Percentiles rank a stretch among this genome's conserved stretches.
Evolutionary conservation across 2,329 filamentous ascomycete genomes (phyloP).

Genomic region (Raffaelea deltoideospora): DNA sequence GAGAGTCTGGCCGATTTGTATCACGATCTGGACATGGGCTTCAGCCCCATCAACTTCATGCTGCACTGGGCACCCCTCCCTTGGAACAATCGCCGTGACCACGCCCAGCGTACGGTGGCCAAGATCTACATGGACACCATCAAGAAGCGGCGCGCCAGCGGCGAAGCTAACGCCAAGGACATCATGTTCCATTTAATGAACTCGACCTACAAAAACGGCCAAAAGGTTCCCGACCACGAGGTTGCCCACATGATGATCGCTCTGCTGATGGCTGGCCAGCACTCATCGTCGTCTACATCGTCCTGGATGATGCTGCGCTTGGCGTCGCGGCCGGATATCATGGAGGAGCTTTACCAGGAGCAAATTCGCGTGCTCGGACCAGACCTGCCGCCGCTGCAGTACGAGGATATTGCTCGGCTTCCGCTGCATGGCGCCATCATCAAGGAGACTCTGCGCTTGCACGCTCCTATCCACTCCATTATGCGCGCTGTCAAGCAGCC

Average conservation of each 20-base stretch:
- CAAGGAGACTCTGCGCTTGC: slow-evolving; percentile 81
- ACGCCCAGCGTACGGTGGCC: slow-evolving; percentile 57
- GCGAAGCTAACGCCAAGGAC: slow-evolving; percentile 35
- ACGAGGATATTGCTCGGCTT: slow-evolving; percentile 64
- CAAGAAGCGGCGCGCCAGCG: slow-evolving; percentile 38
- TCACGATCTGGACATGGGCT: slow-evolving; percentile 69
- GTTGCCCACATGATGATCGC: slow-evolving; percentile 81
- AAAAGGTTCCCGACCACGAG: slow-evolving; percentile 53
- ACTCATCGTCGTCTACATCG: slow-evolving; percentile 64
- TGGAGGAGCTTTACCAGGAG: slow-evolving; percentile 61
- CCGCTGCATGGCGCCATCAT: slow-evolving; percentile 72
- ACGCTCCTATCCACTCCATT: slow-evolving; percentile 90
- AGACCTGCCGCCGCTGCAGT: slow-evolving; percentile 59
- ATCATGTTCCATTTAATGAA: slow-evolving; percentile 74
- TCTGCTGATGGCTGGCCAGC: slow-evolving; percentile 70
- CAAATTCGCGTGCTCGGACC: slow-evolving; percentile 59
- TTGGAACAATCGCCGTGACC: slow-evolving; percentile 57
- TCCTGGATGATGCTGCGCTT: slow-evolving; percentile 65
- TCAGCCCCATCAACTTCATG: slow-evolving; percentile 70
- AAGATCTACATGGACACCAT: slow-evolving; percentile 66
- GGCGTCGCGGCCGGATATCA: slow-evolving; percentile 52
- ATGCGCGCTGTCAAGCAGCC: slow-evolving; percentile 83
- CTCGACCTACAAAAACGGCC: slow-evolving; percentile 61
- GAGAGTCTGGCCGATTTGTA: slow-evolving; percentile 61
- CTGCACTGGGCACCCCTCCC: slow-evolving; percentile 66